phyloP scores from a whole-genome alignment of 768 basidiomycete genomes.

The Zangia roseola region DNA sequence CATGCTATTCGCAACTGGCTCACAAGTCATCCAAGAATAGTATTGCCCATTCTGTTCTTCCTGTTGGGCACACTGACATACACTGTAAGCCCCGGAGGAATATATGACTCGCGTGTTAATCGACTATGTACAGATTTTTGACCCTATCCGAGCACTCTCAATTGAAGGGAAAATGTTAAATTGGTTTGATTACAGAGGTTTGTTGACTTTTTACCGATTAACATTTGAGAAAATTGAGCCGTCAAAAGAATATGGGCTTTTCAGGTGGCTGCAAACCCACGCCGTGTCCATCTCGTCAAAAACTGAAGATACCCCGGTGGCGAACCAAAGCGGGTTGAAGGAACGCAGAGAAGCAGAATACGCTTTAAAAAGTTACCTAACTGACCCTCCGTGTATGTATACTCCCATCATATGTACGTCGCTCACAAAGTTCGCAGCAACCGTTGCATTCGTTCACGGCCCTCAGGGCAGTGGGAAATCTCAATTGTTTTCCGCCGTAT shows the following conservation, averaged over 20 bases:
- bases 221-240: neutral
- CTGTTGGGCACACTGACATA: slow-evolving; percentile 89
- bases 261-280: slow-evolving; percentile 72
- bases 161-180: slow-evolving; percentile 79
- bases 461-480: slow-evolving; percentile 84
- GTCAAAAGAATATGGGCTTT: slow-evolving; percentile 61
- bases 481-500: slow-evolving; percentile 50
- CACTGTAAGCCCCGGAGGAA: slow-evolving; percentile 51
- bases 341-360: slow-evolving; percentile 79
- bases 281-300: slow-evolving; percentile 41
- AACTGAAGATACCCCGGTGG: slow-evolving; percentile 13
- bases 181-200: slow-evolving; percentile 81
- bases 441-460: slow-evolving; percentile 76
- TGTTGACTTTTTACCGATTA: slow-evolving; percentile 9
- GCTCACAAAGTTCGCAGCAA: slow-evolving; percentile 42
- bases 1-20: slow-evolving; percentile 78
- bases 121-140: slow-evolving; percentile 67
- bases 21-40: slow-evolving; percentile 81
- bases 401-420: neutral
- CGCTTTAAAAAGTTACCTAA: slow-evolving; percentile 66
- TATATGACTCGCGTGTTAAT: neutral
- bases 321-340: slow-evolving; percentile 64
- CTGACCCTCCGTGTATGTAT: slow-evolving; percentile 68
- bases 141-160: slow-evolving; percentile 84
- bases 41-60: slow-evolving; percentile 78